These are phyloP conservation scores for Pelargonium nanum DNA, from an alignment of 345 rosid genomes.

Conservation along the genomic window DNA sequence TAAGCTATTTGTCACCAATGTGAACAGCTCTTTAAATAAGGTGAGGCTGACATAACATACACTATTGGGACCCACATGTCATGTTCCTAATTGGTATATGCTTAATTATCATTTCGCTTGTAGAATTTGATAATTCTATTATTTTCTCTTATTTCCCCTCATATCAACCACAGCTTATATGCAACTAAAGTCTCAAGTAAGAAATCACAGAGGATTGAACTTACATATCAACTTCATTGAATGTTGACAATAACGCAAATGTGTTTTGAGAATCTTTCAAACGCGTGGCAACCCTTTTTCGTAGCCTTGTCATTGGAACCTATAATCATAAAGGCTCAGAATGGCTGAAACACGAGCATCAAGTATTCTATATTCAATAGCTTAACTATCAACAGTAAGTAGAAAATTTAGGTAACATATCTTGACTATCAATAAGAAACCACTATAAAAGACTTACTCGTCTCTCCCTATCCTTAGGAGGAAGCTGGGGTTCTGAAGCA, in stretches of 20 bases:
- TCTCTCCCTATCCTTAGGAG: slow-evolving; percentile 98
- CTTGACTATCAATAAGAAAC: not conserved
- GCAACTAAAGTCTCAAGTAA: not conserved
- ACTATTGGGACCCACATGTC: too few species aligned
- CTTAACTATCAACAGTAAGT: too few species aligned
- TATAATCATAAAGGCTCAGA: slow-evolving; percentile 14
- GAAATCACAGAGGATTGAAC: slow-evolving; percentile 1
- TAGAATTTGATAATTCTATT: too few species aligned
- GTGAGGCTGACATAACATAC: too few species aligned
- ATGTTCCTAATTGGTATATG: too few species aligned
- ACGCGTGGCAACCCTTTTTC: slow-evolving; percentile 87
- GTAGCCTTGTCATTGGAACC: slow-evolving; percentile 99
- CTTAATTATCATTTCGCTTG: too few species aligned
- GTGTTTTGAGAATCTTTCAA: slow-evolving; percentile 98
- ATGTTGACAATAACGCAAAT: slow-evolving; percentile 88
- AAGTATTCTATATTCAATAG: not conserved
- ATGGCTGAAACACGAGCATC: not conserved
- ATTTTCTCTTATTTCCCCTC: too few species aligned
- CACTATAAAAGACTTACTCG: slow-evolving; percentile 38
- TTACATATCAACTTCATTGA: slow-evolving; percentile 98
- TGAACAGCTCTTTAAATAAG: too few species aligned
- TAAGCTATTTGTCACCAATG: too few species aligned
- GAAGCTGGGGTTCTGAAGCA: slow-evolving; percentile 89
- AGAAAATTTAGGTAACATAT: not conserved
- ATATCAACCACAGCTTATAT: too few species aligned